Evolutionary conservation across 495 filamentous ascomycete species (phyloP), one percentile per base, ranked within the genome.

Genomic region (Lasiosphaeria hispida): DNA sequence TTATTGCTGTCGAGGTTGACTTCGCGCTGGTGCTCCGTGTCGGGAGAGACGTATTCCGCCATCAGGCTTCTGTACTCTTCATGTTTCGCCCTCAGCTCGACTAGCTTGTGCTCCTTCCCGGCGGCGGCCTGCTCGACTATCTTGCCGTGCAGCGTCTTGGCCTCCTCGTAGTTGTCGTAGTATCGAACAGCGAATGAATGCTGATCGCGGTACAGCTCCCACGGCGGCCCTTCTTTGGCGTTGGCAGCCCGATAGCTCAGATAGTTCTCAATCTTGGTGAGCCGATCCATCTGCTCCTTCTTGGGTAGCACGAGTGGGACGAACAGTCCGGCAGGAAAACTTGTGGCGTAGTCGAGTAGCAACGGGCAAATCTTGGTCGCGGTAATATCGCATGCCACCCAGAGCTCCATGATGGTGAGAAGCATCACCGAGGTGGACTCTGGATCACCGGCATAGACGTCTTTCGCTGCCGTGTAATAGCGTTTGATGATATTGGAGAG

Each of bases 381-480:
- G 9, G 70, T 69, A 50, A 72, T 80, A 60, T 90, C 87, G 45
- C 73, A 70, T 18, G 83, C 83, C 35, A 85, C 64, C 86, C 86
- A 90, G 0, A 89, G 58, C 35, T 88, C 84, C 53, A 87, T 64
- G 2, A 81, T 64, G 0, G 77, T 84, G n/a, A 90, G 73, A 1
- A 83, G 34, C 83, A 88, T 84, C 0, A 79, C 48, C 0, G 86
- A 89, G n/a, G n/a, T n/a, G n/a, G n/a, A n/a, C n/a, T n/a, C n/a
- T n/a, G n/a, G n/a, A n/a, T n/a, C n/a, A n/a, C n/a, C n/a, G n/a
- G n/a, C n/a, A n/a, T n/a, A n/a, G n/a, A n/a, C n/a, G n/a, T n/a
- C n/a, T n/a, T n/a, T n/a, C n/a, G n/a, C n/a, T n/a, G n/a, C n/a
- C n/a, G n/a, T n/a, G n/a, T n/a, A n/a, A n/a, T n/a, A n/a, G n/a